Evolutionary conservation across 805 yeast genomes (phyloP), one percentile per base, ranked within the genome.

Genomic region (Metschnikowia cubensis): DNA sequence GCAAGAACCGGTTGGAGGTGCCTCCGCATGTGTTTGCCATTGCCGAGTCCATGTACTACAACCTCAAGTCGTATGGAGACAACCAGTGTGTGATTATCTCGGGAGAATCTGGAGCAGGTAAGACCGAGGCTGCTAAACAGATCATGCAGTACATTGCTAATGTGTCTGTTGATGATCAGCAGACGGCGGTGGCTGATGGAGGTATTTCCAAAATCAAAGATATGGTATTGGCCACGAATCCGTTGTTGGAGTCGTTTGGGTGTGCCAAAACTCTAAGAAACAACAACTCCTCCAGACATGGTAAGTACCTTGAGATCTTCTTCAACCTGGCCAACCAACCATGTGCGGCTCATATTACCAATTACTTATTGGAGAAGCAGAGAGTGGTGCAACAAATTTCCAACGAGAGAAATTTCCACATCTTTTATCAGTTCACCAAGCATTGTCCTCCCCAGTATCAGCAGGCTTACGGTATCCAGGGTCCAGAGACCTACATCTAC

Each of bases 11-110:
- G 61, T 75, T 94, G 51, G 99, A 94, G 70, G 96, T 87, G 29
- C 96, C 98, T 15, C 99, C 99, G 3, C 99, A 94, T 70, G 99
- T 94, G 31, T 94, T 85, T 69, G 96, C 98, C 47, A 90, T 94
- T 61, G 99, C 99, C 10, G 99, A 94, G 70, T 73, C 95, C 34
- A 90, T 94, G 96, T 94, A 86, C 69, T 92, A 94, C 71, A 88
- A 92, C 67, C 79, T 94, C 84, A 91, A 91, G 69, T 86, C 96
- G 0, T 94, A 94, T 69, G 82, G 87, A 51, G 98, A 94, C 61
- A 89, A 84, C 64, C 99, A 94, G 67, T 92, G 98, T 78, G 98
- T 94, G 20, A 94, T 94, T 60, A 94, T 94, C 58, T 88, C 96
- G 2, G 98, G 98, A 50, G 98, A 92, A 67, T 88, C 96, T 1